Percentiles rank a stretch among this genome's conserved stretches.
Conservation (phyloP, 2,329 filamentous ascomycete species). For the Calonectria naviculata region DNA sequence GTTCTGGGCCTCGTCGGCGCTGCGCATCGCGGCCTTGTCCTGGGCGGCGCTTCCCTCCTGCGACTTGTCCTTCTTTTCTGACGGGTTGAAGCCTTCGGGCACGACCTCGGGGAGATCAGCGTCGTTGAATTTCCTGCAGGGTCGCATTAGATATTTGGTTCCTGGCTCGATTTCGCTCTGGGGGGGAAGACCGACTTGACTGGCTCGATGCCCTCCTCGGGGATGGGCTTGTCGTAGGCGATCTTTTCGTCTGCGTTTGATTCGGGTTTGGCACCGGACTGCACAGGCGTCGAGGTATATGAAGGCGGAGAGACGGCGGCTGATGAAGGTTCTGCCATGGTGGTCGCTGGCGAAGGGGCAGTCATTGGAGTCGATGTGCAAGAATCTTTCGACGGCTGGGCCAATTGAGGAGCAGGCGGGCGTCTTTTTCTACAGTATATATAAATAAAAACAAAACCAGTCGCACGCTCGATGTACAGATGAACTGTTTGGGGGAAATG, state of each 20-base stretch:
- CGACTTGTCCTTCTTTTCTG: not conserved
- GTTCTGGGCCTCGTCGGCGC: constrained; percentile 4
- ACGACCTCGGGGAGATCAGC: constrained; percentile 41
- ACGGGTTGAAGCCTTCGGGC: not conserved
- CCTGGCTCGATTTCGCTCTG: not conserved
- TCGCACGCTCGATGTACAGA: not conserved
- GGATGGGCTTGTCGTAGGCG: constrained; percentile 17
- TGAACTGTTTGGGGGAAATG: not conserved
- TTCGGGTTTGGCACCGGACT: not conserved
- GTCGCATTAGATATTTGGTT: not conserved
- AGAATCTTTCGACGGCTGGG: not conserved
- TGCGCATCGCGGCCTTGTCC: constrained; percentile 5
- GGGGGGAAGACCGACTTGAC: not conserved
- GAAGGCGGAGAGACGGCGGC: constrained; percentile 34
- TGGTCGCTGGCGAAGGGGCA: constrained; percentile 5
- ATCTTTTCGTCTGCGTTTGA: constrained; percentile 34
- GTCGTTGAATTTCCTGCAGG: constrained; percentile 24
- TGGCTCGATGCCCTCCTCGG: constrained; percentile 14
- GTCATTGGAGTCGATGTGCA: not conserved
- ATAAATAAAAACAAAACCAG: not conserved
- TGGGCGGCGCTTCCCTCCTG: not conserved
- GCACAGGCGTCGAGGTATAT: constrained; percentile 26
- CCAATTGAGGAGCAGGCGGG: not conserved
- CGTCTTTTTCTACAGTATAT: not conserved
- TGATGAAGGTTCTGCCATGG: not conserved